These are phyloP conservation scores for Suillus lakei DNA, from an alignment of 768 basidiomycete genomes.

Conservation along the genomic window DNA sequence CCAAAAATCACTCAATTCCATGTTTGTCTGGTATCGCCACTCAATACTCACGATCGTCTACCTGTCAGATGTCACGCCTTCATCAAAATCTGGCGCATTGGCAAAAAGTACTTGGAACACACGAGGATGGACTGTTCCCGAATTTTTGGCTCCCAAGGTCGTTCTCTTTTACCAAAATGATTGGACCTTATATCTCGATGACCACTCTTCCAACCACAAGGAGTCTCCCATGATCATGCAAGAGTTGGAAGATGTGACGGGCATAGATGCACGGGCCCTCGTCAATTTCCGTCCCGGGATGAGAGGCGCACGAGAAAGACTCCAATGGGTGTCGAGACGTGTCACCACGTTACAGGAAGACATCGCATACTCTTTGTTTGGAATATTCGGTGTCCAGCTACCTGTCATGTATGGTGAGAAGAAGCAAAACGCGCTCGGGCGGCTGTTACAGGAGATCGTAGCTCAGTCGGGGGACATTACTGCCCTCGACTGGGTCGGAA, in stretches of 20 bases:
- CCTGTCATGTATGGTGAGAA: too few species aligned
- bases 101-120: too few species aligned
- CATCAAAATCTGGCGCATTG: too few species aligned
- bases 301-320: background rate
- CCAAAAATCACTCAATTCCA: too few species aligned
- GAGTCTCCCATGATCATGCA: background rate
- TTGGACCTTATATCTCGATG: background rate
- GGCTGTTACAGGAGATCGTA: background rate
- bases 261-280: background rate
- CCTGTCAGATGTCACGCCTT: too few species aligned
- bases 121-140: background rate
- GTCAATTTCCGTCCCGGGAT: background rate
- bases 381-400: background rate
- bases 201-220: background rate
- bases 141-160: background rate
- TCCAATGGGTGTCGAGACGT: background rate
- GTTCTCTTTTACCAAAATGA: constrained; percentile 1
- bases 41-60: too few species aligned
- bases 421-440: too few species aligned
- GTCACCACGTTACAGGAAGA: background rate
- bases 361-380: constrained; percentile 2
- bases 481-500: constrained; percentile 1
- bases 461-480: constrained; percentile 2
- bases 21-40: too few species aligned
- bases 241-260: background rate